phyloP scores from a whole-genome alignment of 1,139 yeast species.

The Hemisphaericaspora lyxosophila region DNA sequence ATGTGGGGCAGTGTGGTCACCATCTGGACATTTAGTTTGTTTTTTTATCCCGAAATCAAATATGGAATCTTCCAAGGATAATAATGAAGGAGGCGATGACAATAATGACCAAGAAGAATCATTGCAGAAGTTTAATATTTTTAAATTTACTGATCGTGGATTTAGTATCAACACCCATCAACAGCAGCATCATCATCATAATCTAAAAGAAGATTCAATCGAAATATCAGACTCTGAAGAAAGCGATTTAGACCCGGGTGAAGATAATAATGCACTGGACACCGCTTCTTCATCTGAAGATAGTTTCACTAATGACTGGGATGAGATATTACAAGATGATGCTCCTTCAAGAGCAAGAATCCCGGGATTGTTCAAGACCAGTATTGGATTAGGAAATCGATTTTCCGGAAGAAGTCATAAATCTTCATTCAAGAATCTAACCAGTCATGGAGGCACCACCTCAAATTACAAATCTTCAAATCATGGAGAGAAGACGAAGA shows the following conservation, averaged over 20 bases:
- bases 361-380: conserved; percentile 45
- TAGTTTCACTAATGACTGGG: conserved; percentile 53
- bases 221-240: conserved; percentile 16
- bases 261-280: conserved; percentile 18
- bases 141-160: conserved; percentile 43
- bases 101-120: conserved; percentile 20
- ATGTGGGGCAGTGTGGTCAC: conserved; percentile 89
- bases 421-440: conserved; percentile 21
- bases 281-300: conserved; percentile 36
- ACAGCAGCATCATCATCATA: conserved; percentile 16
- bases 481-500: conserved; percentile 13
- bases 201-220: conserved; percentile 13
- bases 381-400: conserved; percentile 41
- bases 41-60: conserved; percentile 66
- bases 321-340: conserved; percentile 47
- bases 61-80: conserved; percentile 1
- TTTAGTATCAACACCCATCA: conserved; percentile 25
- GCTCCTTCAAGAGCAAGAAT: conserved; percentile 43
- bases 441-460: conserved; percentile 29
- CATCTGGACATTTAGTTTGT: conserved; percentile 75
- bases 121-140: conserved; percentile 34
- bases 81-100: conserved; percentile 24
- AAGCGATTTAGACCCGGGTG: conserved; percentile 14
- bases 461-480: conserved; percentile 32
- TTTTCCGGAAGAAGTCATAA: conserved; percentile 22